Base-by-base conservation (phyloP, 371 early-diverging fungal species). In the Rhizopus microsporus region DNA sequence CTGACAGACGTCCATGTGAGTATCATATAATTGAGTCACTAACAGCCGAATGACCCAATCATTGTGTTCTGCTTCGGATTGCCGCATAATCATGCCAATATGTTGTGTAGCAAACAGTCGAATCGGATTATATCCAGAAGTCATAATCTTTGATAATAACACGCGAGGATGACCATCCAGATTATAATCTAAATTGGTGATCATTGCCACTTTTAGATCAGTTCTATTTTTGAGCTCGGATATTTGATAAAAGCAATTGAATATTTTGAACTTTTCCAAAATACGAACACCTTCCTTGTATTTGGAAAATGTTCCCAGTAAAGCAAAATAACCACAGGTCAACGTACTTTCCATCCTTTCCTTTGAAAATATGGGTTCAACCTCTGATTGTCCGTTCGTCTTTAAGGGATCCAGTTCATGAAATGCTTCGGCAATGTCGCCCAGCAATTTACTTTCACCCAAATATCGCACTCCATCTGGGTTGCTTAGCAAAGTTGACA, bases 101-200 rank as follows among this genome's bases (percentile, higher is more conserved):
- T 88, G 83, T 54, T 83, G 74, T 0, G 95, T 94, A 0, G 93
- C 87, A 64, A 86, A 89, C 9, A 92, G 67, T 5, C 95, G 88
- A 34, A 92, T 84, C 9, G 87, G 86, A 63, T 88, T 88, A 58
- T 90, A 88, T 0, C 89, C 89, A 0, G 91, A 91, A 0, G 92
- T 90, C 86, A 93, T 86, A 31, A 93, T 80, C 59, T 94, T 94
- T 9, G 89, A 87, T 5, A 94, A 57, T 6, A 94, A 71, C 9
- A 91, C 83, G 0, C 93, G 83, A 0, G 92, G 86, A 69, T 94
- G 95, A 0, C 92, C 91, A 59, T 94, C 92, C 80, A 80, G 55
- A n/a, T 79, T 77, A 67, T 91, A 93, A 59, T 93, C 92, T 63
- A 92, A 71, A 37, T 82, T 83, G 9, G 82, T 81, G 32, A 94